phyloP scores from a whole-genome alignment of 1,139 yeast species.

The Geotrichum australiense region DNA sequence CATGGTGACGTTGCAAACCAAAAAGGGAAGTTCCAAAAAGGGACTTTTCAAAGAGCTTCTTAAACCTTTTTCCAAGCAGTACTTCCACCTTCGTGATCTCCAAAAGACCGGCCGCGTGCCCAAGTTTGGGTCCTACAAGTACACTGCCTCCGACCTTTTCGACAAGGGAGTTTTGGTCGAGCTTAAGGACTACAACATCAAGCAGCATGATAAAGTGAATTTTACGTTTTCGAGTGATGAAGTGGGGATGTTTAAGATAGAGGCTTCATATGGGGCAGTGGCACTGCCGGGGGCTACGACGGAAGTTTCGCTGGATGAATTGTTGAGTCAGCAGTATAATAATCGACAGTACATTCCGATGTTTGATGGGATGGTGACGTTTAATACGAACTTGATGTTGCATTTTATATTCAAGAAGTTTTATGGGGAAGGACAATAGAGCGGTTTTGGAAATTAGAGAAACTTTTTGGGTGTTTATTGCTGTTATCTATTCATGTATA shows the following conservation, averaged over 20 bases:
- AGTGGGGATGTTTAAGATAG: conserved; percentile 66
- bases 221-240: conserved; percentile 73
- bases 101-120: conserved; percentile 63
- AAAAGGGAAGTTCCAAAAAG: conserved; percentile 47
- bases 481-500: background rate
- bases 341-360: conserved; percentile 44
- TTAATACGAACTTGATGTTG: conserved; percentile 59
- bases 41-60: conserved; percentile 36
- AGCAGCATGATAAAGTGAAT: conserved; percentile 58
- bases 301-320: conserved; percentile 55
- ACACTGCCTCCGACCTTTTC: conserved; percentile 64
- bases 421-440: conserved; percentile 38
- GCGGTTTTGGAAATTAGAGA: too few relatives aligned
- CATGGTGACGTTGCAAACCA: conserved; percentile 52
- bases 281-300: conserved; percentile 47
- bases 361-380: conserved; percentile 59
- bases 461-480: background rate
- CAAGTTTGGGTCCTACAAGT: conserved; percentile 76
- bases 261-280: conserved; percentile 48
- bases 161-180: conserved; percentile 66
- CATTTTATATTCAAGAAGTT: conserved; percentile 68
- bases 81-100: conserved; percentile 67
- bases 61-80: conserved; percentile 66
- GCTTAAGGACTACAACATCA: conserved; percentile 38
- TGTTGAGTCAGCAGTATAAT: conserved; percentile 57